A percentile compares a stretch with the other conserved stretches of the same genome.
phyloP scores from a whole-genome alignment of 805 yeast genomes.

The Soucietia sequanensis region DNA sequence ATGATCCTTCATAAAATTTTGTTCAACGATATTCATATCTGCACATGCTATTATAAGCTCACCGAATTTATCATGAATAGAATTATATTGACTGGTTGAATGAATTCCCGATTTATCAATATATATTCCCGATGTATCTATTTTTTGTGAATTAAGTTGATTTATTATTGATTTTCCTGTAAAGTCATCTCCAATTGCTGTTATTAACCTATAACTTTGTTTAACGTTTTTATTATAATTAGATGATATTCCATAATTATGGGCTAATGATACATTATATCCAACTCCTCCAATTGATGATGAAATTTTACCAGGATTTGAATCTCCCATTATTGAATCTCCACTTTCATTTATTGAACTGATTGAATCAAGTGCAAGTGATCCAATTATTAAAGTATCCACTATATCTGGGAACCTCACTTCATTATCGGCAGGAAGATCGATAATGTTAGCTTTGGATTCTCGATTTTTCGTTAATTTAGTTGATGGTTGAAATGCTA shows the following conservation, averaged over 20 bases:
- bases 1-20: constrained; percentile 39
- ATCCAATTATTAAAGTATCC: constrained; percentile 59
- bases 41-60: constrained; percentile 74
- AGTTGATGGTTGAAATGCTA: constrained; percentile 7
- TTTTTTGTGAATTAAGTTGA: constrained; percentile 19
- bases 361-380: constrained; percentile 73
- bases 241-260: constrained; percentile 29
- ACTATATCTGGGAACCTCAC: constrained; percentile 9
- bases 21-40: constrained; percentile 73
- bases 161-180: constrained; percentile 45
- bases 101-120: constrained; percentile 10
- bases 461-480: too few species aligned
- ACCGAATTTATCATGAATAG: constrained; percentile 63
- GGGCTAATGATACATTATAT: constrained; percentile 70
- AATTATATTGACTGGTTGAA: constrained; percentile 69
- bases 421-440: background rate
- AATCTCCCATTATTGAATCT: constrained; percentile 47
- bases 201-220: constrained; percentile 43
- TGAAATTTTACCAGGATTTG: constrained; percentile 65
- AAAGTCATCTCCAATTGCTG: constrained; percentile 61
- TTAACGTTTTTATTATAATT: constrained; percentile 7
- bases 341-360: constrained; percentile 44
- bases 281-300: constrained; percentile 84
- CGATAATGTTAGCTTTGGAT: too few species aligned
- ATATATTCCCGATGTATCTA: constrained; percentile 42